Base-by-base conservation (phyloP, 768 basidiomycete genomes). In the Pholiota molesta region DNA sequence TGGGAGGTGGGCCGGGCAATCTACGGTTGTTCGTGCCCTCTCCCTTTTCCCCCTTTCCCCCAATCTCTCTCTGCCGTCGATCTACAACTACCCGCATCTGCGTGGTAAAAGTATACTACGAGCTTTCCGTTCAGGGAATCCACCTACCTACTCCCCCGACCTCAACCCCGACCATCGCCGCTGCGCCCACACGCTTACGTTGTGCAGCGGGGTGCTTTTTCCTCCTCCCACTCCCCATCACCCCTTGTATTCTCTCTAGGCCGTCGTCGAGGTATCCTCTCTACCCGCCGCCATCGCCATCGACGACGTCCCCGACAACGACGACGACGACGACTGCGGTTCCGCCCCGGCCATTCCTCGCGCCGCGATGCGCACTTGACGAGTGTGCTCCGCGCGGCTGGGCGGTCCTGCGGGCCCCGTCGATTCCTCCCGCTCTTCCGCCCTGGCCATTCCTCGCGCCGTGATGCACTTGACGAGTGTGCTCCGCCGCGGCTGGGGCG, bases 401-500 rank as follows among this genome's bases (percentile, higher is more conserved):
- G n/a, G n/a, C n/a, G n/a, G n/a, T n/a, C n/a, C n/a, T n/a, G n/a
- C n/a, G n/a, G n/a, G n/a, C n/a, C n/a, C n/a, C n/a, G n/a, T n/a
- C n/a, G n/a, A n/a, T n/a, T n/a, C 59, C 33, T 42, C 39, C n/a
- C 21, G 23, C 39, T 53, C 21, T 42, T 44, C 52, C 42, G 60
- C 53, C 53, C 44, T 21, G 52, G 53, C 60, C 40, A 29, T 53
- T 42, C 26, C 28, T 23, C 33, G 21, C 53, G 51, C 16, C 31
- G 28, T 11, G 28, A 17, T 31, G 33, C 60, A 21, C 54, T 55
- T 29, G 56, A 9, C 56, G 29, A 57, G 59, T 31, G 40, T 47
- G 19, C 53, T 52, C 35, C 33, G 52, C 1, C 60, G 52, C 52
- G 53, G 44, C 53, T 33, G 51, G 60, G 60, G 60, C 60, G 60